A percentile compares a stretch with the other conserved stretches of the same genome.
Conservation (phyloP, 2,329 filamentous ascomycete species). For the Ceratocystis cacaofunesta region DNA sequence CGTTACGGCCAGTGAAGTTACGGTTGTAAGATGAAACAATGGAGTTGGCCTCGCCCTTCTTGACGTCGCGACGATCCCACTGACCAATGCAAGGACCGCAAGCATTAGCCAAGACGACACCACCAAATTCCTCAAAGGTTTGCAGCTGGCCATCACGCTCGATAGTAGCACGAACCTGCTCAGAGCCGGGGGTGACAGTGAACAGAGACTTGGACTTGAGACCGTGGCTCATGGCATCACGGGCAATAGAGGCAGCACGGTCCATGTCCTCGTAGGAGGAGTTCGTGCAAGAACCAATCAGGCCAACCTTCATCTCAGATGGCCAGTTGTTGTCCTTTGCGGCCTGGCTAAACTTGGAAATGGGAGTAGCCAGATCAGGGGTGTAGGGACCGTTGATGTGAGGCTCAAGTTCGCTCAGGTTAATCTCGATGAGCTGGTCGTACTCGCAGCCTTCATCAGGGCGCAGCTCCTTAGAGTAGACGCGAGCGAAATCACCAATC, state of each 20-base stretch:
- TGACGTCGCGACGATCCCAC: constrained; percentile 86
- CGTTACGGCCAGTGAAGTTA: constrained; percentile 98
- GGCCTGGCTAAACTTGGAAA: constrained; percentile 92
- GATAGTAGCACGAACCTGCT: constrained; percentile 92
- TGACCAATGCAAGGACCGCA: constrained; percentile 89
- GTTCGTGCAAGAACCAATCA: constrained; percentile 99
- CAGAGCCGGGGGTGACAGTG: constrained; percentile 89
- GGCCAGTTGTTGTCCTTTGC: constrained; percentile 94
- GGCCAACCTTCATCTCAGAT: constrained; percentile 85
- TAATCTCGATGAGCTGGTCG: constrained; percentile 90
- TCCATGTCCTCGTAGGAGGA: constrained; percentile 77
- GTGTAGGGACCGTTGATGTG: constrained; percentile 99
- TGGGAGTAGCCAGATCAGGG: constrained; percentile 90
- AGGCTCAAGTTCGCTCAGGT: constrained; percentile 86
- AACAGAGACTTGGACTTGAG: constrained; percentile 88
- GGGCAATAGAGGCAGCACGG: constrained; percentile 78
- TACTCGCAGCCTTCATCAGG: constrained; percentile 87
- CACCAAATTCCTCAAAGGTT: constrained; percentile 93
- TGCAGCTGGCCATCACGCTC: constrained; percentile 78
- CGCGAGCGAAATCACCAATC: constrained; percentile 79
- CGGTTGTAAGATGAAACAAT: constrained; percentile 99
- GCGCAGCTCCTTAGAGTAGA: constrained; percentile 71
- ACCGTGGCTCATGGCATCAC: constrained; percentile 80
- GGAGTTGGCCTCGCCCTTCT: constrained; percentile 91
- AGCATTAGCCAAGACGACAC: constrained; percentile 86